Evolutionary conservation across 768 basidiomycete species (phyloP), one percentile per base, ranked within the genome.

Genomic region (Crucibulum laeve): DNA sequence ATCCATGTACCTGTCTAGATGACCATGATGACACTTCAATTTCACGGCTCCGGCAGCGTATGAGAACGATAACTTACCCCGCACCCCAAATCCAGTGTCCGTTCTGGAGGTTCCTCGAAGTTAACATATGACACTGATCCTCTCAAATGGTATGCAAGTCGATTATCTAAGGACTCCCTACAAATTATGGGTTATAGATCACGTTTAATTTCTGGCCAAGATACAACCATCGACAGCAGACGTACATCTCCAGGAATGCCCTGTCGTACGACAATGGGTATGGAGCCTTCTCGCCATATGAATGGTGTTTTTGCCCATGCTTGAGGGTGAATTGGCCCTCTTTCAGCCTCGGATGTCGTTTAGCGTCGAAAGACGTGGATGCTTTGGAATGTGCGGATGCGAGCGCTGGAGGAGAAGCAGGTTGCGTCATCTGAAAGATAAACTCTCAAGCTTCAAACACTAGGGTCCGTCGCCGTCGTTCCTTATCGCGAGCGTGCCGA

Each of bases 251-350:
- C 32, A 88, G 63, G 42, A 86, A 67, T 33, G 79, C 64, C 40
- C 70, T 72, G 57, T 87, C 81, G 58, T 87, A 89, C 19, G 78
- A 82, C 26, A 85, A 56, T 1, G 87, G 87, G 66, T 90, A 90
- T 2, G 86, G 87, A 2, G 84, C 87, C 65, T 89, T 87, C 58
- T 86, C 83, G 28, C 71, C 81, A 54, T 80, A 82, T 14, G 76
- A 70, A 57, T 88, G 87, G 46, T 84, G 80, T 42, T 70, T 70
- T 37, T 75, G 76, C 36, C 85, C 85, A 53, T 82, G 58, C 53
- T 82, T 84, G 51, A 63, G 57, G 33, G 73, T 55, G 55, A 84
- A 85, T 38, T 74, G 74, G 44, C 67, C 72, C 57, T 85, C 82
- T 58, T 76, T 84, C 46, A 57, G 63, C 40, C 68, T 53, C 11